Evolutionary conservation across 352 stramenopile species (phyloP), one percentile per base, ranked within the genome.

Genomic region (Globisporangium emineosum): DNA sequence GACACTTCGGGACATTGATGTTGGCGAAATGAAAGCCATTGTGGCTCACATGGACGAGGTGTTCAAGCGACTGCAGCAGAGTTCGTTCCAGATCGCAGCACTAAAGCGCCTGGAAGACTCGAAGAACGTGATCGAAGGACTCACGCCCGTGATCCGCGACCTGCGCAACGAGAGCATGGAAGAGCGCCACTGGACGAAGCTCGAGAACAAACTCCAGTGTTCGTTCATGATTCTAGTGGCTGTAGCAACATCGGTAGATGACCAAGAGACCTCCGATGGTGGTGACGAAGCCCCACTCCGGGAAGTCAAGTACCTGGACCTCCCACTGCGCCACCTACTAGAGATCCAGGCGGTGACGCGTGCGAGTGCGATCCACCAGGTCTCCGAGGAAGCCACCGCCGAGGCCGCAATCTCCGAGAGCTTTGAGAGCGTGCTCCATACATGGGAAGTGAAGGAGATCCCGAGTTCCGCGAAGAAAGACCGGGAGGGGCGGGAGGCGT

Each of bases 141-240:
- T 91, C 25, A 71, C 66, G 0, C 79, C 80, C 0, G 74, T 91
- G 0, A 78, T 93, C 40, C 78, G 77, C 4, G 81, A 91, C 60
- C 57, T 93, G 2, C 72, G 81, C 9, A 93, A 90, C 30, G 72
- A 79, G 0, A 61, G 79, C 27, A 21, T 93, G 21, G 71, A 75
- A 37, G 77, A 87, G 23, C 78, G 80, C 5, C 83, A 93, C 59
- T 93, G 83, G 83, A 79, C 67, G 2, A 90, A 90, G 49, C 66
- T 93, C 0, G 83, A 93, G 55, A 68, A 88, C 68, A 93, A 89
- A 55, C 71, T 91, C 66, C 64, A 79, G 17, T 86, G 75, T 17
- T 76, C 63, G 0, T 80, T 91, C 21, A 33, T 43, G 4, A 56
- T 66, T 17, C 3, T 10, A 0, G 59, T 64, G 10, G 37, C 51